Conservation (phyloP, 2,329 filamentous ascomycete genomes). For the Claviceps capensis region DNA sequence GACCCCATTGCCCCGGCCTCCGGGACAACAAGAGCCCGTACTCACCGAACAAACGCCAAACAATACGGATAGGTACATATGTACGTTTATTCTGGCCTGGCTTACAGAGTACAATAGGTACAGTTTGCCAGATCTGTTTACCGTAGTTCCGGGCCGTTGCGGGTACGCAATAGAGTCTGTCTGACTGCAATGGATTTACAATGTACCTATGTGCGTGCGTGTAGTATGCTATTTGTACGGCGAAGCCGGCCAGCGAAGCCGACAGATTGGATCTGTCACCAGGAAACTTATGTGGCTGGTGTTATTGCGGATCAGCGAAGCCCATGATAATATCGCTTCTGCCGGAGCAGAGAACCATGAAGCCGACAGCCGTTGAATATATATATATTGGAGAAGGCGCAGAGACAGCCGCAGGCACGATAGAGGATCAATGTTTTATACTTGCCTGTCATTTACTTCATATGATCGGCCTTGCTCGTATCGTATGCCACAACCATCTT, state of each 20-base stretch:
- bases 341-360: neutral
- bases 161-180: neutral
- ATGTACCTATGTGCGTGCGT: neutral
- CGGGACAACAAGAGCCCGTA: neutral
- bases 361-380: neutral
- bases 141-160: neutral
- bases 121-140: no score
- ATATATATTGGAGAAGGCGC: neutral
- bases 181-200: neutral
- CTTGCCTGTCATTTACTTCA: no score
- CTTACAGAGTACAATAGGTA: no score
- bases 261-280: neutral
- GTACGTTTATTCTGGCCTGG: neutral
- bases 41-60: neutral
- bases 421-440: no score
- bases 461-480: no score
- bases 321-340: neutral
- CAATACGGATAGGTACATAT: neutral
- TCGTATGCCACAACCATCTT: no score
- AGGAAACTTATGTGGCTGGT: neutral
- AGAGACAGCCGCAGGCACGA: no score
- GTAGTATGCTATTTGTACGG: neutral
- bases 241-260: neutral
- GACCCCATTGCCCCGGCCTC: neutral
- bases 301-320: slow-evolving; percentile 1